Base-by-base conservation (phyloP, 441 rosid genomes). In the Jatropha multifida region DNA sequence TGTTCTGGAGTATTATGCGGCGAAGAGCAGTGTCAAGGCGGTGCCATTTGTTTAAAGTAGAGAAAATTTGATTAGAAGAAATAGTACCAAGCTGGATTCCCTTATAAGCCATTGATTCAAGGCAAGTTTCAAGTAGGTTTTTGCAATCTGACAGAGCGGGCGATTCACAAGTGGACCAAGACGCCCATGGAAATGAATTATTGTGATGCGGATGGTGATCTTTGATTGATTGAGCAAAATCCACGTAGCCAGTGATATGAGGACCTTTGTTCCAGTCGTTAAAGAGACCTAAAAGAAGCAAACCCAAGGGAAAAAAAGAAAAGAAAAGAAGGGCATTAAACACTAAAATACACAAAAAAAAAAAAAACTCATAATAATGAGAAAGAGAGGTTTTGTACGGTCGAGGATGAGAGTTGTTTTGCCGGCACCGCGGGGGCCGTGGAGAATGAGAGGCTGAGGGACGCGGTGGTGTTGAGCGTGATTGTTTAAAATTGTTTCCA, bases 361-460 rank as follows among this genome's bases (percentile, higher is more conserved):
- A 12, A 15, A 2, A 11, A 46, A 37, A 80, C 64, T 11, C 2
- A 56, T 68, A 49, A n/a, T 60, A 4, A 23, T 15, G 74, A 69
- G 2, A 55, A n/a, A 2, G 7, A 38, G 61, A 14, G 32, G 59
- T 18, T 55, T 11, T 54, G 46, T 86, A 93, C 99, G 92, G 68
- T 92, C 92, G 26, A 91, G 92, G 82, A 94, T 77, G 71, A 94
- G 87, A 32, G 99, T 94, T 82, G 99, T 96, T 81, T 96, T 96
- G 89, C 99, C 97, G 83, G 84, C 91, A 83, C 99, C 99, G 51
- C 99, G 94, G 74, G 99, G 99, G 70, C 99, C 98, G 66, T 94
- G 99, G 85, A 94, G 86, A 78, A 96, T 82, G 78, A 96, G 97
- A 41, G 97, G 91, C 76, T 96, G 99, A 83, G 84, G 92, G 60